A percentile compares a stretch with the other conserved stretches of the same genome.
Evolutionary conservation across 257 asterid genomes (phyloP).

Genomic region (Coffea eugenioides): DNA sequence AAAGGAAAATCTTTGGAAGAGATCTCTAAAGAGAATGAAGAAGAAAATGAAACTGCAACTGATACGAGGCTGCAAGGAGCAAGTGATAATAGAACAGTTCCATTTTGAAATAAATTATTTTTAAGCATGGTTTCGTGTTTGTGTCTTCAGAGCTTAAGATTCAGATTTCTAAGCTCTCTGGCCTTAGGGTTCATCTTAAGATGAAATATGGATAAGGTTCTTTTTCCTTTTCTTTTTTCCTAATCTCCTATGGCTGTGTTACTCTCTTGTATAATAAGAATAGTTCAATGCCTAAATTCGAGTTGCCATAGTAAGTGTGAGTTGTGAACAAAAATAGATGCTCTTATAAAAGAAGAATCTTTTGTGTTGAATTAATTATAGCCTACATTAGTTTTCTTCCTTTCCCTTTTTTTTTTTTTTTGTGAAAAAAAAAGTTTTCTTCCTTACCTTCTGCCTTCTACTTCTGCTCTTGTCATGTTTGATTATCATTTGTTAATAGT

Average conservation of each 20-base stretch:
- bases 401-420: no score
- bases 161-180: not conserved
- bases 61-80: slow-evolving; percentile 17
- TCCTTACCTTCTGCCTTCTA: not conserved
- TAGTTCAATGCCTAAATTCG: not conserved
- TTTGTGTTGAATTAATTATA: no score
- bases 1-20: slow-evolving; percentile 51
- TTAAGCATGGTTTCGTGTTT: not conserved
- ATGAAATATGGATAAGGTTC: not conserved
- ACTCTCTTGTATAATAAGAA: not conserved
- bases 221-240: not conserved
- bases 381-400: no score
- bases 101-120: slow-evolving; percentile 2
- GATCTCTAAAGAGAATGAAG: slow-evolving; percentile 28
- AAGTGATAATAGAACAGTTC: slow-evolving; percentile 21
- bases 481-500: no score
- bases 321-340: not conserved
- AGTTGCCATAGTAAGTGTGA: not conserved
- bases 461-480: no score
- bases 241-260: not conserved
- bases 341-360: not conserved
- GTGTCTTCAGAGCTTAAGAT: not conserved
- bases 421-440: no score
- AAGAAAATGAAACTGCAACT: slow-evolving; percentile 13
- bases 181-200: not conserved